Evolutionary conservation across 495 filamentous ascomycete species (phyloP).

Genomic region (Lasiosphaeriaceae sp.): DNA sequence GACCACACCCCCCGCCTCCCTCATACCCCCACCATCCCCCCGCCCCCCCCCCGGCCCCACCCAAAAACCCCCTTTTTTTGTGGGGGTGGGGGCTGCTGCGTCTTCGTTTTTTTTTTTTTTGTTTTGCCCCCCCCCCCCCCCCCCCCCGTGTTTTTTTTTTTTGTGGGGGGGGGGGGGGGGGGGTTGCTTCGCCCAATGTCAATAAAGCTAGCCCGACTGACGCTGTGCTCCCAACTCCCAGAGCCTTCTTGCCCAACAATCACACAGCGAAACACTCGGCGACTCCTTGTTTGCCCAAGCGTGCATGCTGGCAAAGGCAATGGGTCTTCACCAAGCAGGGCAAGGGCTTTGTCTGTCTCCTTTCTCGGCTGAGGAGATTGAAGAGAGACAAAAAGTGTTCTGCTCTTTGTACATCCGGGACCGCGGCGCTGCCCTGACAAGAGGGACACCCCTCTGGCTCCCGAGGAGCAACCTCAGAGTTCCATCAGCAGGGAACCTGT

Average conservation of each 20-base stretch:
- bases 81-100: too few relatives aligned
- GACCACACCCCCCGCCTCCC: too few relatives aligned
- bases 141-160: too few relatives aligned
- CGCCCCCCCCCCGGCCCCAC: not conserved
- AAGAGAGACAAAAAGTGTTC: not conserved
- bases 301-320: not conserved
- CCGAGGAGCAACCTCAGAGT: not conserved
- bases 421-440: not conserved
- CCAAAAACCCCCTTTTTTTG: not conserved
- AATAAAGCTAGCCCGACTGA: not conserved
- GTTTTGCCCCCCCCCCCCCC: too few relatives aligned
- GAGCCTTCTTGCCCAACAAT: not conserved
- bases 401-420: not conserved
- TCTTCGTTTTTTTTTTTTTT: too few relatives aligned
- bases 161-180: too few relatives aligned
- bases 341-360: not conserved
- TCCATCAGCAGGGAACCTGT: not conserved
- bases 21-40: not conserved
- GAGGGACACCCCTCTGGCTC: not conserved
- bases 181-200: too few relatives aligned
- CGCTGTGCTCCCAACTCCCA: not conserved
- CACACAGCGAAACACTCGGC: not conserved
- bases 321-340: not conserved
- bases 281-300: not conserved
- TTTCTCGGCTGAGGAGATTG: not conserved